phyloP scores from a whole-genome alignment of 2,329 filamentous ascomycete genomes.

The Byssochlamys sp. region DNA sequence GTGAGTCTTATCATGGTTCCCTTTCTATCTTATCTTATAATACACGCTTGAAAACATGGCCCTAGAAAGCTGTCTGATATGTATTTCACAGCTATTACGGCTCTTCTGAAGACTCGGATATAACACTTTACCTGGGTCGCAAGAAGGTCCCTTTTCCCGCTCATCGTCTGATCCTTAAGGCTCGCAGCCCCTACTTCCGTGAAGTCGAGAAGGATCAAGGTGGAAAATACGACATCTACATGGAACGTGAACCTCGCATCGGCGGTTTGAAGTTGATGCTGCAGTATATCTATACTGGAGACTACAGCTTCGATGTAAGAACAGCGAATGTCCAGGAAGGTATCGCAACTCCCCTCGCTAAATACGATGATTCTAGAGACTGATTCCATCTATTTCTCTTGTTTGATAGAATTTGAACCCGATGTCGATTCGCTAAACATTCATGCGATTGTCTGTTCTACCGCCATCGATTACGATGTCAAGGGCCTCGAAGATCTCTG shows the following conservation, averaged over 20 bases:
- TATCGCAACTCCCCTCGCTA: background rate
- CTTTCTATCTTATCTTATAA: no score
- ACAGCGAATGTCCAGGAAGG: background rate
- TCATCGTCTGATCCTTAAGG: background rate
- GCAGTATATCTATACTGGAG: background rate
- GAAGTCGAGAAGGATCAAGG: background rate
- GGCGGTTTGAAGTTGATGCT: background rate
- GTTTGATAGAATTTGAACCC: background rate
- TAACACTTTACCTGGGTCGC: background rate
- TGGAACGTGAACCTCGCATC: background rate
- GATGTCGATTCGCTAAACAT: background rate
- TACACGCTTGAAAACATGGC: no score
- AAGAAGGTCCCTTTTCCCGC: background rate
- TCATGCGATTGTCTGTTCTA: background rate
- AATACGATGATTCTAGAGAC: background rate
- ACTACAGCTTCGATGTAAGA: background rate
- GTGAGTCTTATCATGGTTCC: background rate
- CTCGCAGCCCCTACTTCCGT: background rate
- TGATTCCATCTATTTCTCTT: background rate
- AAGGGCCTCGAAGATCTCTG: background rate
- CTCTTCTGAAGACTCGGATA: background rate
- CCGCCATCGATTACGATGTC: background rate
- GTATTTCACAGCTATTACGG: background rate
- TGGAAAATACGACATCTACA: background rate
- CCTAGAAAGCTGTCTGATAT: background rate